Conservation (phyloP, 306 rosid species). For the Rosa persica region DNA sequence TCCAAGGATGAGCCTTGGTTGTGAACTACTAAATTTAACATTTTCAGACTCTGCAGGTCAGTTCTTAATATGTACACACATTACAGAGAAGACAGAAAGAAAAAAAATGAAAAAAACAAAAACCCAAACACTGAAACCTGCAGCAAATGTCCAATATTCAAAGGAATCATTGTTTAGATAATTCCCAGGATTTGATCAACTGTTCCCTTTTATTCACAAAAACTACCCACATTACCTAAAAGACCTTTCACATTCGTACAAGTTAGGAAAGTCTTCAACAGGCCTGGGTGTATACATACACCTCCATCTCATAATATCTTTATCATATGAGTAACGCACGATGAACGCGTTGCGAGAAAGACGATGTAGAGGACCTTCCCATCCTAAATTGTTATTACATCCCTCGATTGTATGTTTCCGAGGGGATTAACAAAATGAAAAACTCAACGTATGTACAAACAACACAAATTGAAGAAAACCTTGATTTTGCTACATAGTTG, state of each 20-base stretch:
- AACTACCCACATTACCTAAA: not conserved
- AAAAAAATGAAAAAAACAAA: too few species aligned
- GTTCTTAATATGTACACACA: not conserved
- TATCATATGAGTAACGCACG: not conserved
- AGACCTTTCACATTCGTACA: not conserved
- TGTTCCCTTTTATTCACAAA: not conserved
- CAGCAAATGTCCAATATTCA: not conserved
- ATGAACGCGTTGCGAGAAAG: not conserved
- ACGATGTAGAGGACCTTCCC: not conserved
- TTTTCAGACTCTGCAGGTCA: not conserved
- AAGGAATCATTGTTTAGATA: not conserved
- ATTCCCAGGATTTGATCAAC: constrained; percentile 5
- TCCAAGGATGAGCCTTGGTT: not conserved
- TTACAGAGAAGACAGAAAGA: not conserved
- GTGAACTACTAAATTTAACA: not conserved
- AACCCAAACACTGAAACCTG: not conserved
- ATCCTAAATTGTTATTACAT: not conserved
- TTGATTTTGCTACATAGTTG: not conserved
- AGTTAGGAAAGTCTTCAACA: not conserved
- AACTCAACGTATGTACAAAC: not conserved
- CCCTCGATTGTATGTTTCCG: not conserved
- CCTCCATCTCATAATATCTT: not conserved
- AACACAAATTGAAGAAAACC: not conserved
- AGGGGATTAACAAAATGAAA: not conserved
- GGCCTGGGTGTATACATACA: not conserved